Base-by-base conservation (phyloP, 1,284 basidiomycete genomes). In the Boletus hoseneyae region DNA sequence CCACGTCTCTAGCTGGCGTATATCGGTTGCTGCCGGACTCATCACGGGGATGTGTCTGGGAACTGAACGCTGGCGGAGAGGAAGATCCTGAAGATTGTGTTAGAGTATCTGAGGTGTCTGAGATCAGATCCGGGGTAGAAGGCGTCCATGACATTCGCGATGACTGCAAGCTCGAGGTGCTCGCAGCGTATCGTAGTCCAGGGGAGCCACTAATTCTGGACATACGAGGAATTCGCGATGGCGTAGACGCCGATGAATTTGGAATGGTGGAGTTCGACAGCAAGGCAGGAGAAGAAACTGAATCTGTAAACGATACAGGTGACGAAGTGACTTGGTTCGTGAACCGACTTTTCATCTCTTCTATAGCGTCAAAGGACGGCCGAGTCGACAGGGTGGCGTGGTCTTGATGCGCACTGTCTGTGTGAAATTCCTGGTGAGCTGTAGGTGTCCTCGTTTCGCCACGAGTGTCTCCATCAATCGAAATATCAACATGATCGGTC, bases 261-360 rank as follows among this genome's bases (percentile, higher is more conserved):
- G 44, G 44, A 37, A 18, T 33, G 16, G 43, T 44, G 27, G 56
- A 48, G 12, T 42, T 47, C 13, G 54, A 48, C 19, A 45, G 43
- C n/a, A 37, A 45, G 43, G 15, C 47, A 48, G 47, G 53, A 15
- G 58, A 58, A 42, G 52, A 51, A 51, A 27, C 54, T 16, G 58
- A 45, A 33, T 59, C 53, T 33, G 61, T 42, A 4, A 59, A 52
- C 13, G 62, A 64, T 29, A 57, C 53, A 16, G 67, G 62, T 15
- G 71, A 71, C 8, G 62, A 56, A 16, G 63, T 57, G 6, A 58
- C 62, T 34, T 57, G 58, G 49, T 70, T 73, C 50, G 82, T 64
- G 59, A 84, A 79, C 27, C 81, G 69, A 54, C 69, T 73, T 66
- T 84, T 86, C 80, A 85, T 82, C 57, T 83, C 78, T 59, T 82